Conservation (phyloP, 805 yeast species). For the Cyberlindnera bimundalis region DNA sequence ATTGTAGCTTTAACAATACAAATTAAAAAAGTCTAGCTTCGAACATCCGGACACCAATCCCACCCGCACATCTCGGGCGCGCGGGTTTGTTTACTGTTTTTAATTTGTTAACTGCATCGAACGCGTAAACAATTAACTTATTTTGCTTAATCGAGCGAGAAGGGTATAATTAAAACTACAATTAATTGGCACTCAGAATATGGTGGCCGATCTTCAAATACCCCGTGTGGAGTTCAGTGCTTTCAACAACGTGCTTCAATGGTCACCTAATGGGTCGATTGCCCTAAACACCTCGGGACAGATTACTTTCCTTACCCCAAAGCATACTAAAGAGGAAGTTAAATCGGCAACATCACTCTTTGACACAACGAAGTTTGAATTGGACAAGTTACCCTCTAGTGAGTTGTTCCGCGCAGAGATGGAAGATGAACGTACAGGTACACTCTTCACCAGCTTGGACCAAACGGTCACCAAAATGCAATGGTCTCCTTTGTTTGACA, state of each 20-base stretch:
- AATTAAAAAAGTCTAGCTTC: too few relatives aligned
- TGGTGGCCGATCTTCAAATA: slow-evolving; percentile 13
- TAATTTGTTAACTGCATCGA: not conserved
- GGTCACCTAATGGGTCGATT: slow-evolving; percentile 27
- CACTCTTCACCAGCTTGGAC: slow-evolving; percentile 17
- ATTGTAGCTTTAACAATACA: too few relatives aligned
- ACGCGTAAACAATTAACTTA: slow-evolving; percentile 1
- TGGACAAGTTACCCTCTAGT: slow-evolving; percentile 16
- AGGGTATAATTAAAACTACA: too few relatives aligned
- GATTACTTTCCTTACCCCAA: slow-evolving; percentile 23
- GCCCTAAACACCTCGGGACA: slow-evolving; percentile 22
- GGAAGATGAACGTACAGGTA: slow-evolving; percentile 20
- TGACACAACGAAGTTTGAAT: slow-evolving; percentile 14
- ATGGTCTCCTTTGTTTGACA: slow-evolving; percentile 25
- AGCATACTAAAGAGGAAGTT: slow-evolving; percentile 13
- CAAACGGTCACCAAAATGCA: slow-evolving; percentile 10
- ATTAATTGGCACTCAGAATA: too few relatives aligned
- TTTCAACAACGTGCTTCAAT: slow-evolving; percentile 14
- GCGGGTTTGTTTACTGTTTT: slow-evolving; percentile 1
- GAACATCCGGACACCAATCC: not conserved
- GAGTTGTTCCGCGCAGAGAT: slow-evolving; percentile 10
- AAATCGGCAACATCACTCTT: slow-evolving; percentile 19
- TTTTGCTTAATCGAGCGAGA: too few relatives aligned
- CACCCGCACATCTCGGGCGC: too few relatives aligned
- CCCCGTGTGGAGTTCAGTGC: slow-evolving; percentile 20